Conservation (phyloP, 2,329 filamentous ascomycete species). For the Beauveria rudraprayagi region DNA sequence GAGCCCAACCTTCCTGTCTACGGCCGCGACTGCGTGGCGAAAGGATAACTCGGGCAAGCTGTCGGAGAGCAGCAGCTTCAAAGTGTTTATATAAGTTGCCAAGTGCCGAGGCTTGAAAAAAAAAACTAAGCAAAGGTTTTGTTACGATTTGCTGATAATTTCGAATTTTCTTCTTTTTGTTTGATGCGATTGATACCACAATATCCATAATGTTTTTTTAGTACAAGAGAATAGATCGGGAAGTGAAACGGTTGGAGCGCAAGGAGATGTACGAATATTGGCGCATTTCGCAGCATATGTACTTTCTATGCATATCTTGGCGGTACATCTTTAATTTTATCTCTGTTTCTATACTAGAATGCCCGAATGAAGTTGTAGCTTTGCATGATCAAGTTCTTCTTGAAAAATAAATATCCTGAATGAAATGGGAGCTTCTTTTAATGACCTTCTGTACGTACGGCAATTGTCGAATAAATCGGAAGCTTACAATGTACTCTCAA, state of each 20-base stretch:
- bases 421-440: too few relatives aligned
- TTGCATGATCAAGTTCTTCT: too few relatives aligned
- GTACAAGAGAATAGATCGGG: not conserved
- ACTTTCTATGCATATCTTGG: not conserved
- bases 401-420: too few relatives aligned
- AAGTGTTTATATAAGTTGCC: conserved; percentile 11
- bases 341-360: not conserved
- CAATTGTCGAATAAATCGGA: too few relatives aligned
- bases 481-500: too few relatives aligned
- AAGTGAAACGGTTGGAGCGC: not conserved
- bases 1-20: not conserved
- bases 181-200: conserved; percentile 8
- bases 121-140: not conserved
- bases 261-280: not conserved
- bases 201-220: not conserved
- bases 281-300: not conserved
- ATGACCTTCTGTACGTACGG: too few relatives aligned
- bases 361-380: too few relatives aligned
- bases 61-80: conserved; percentile 11
- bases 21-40: conserved; percentile 5
- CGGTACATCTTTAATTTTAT: not conserved
- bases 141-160: not conserved
- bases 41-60: conserved; percentile 10
- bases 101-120: not conserved
- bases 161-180: not conserved